Conservation (phyloP, 1,139 yeast species). For the Kodamaea suecica region DNA sequence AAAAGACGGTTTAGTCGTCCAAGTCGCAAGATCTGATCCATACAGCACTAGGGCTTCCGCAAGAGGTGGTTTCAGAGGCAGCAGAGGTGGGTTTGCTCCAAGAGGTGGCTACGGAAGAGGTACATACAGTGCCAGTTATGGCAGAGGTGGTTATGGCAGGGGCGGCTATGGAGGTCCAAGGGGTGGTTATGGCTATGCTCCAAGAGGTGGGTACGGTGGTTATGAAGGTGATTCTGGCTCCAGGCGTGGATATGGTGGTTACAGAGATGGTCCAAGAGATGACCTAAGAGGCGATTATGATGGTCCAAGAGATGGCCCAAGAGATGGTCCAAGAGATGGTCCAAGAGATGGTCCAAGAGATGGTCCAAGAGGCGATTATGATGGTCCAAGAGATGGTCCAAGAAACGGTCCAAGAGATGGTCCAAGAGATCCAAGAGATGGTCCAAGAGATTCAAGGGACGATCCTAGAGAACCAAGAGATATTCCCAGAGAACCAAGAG, state of each 20-base stretch:
- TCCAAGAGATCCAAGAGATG: constrained; percentile 17
- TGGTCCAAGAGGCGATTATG: constrained; percentile 19
- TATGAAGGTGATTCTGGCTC: constrained; percentile 18
- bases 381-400: constrained; percentile 16
- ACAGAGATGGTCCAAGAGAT: constrained; percentile 17
- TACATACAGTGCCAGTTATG: constrained; percentile 16
- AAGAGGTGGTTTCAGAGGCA: constrained; percentile 30
- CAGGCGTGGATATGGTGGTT: constrained; percentile 17
- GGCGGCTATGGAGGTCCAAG: constrained; percentile 9
- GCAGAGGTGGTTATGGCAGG: constrained; percentile 13
- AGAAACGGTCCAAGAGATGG: constrained; percentile 13
- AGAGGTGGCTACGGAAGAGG: constrained; percentile 18
- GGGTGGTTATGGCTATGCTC: constrained; percentile 14
- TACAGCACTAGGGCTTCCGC: constrained; percentile 31
- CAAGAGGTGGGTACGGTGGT: constrained; percentile 6
- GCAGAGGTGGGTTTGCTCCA: constrained; percentile 17
- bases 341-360: constrained; percentile 14
- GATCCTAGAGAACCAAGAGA: constrained; percentile 8
- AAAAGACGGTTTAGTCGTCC: constrained; percentile 47
- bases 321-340: constrained; percentile 22
- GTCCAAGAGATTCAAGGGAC: constrained; percentile 16
- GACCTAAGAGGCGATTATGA: constrained; percentile 10
- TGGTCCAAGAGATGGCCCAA: constrained; percentile 9
- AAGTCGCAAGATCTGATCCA: constrained; percentile 58
- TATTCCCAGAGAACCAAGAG: constrained; percentile 7